Base-by-base conservation (phyloP, 495 filamentous ascomycete species). In the Talaromyces nanjingensis region DNA sequence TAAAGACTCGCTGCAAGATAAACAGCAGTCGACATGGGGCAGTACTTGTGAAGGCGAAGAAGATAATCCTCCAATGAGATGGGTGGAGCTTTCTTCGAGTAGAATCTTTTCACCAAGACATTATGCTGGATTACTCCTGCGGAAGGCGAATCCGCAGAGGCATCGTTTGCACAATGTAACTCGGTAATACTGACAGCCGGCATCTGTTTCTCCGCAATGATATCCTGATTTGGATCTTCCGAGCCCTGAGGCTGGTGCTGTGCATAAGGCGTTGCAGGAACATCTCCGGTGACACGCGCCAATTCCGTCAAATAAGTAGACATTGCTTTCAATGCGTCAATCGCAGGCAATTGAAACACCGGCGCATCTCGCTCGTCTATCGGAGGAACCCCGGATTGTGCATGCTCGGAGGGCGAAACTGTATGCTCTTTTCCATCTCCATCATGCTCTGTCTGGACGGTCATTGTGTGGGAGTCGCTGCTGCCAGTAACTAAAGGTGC, bases 1-100 rank as follows among this genome's bases (percentile, higher is more conserved):
- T 98, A 98, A n/a, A 88, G 76, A 54, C 91, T 91, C 2, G 94
- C 87, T 2, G 94, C 92, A n/a, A 98, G 86, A 68, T 94, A 96
- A 34, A 97, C 96, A 16, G 87, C 93, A 2, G 94, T 93, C n/a
- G 92, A 96, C 86, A 97, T 89, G 22, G 96, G 93, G 67, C 94
- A 98, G 72, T 87, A 98, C 42, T 80, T 82, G 72, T 98, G 93
- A 57, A 98, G 84, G 53, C 94, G 90, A 65, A 86, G 75, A 20
- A 97, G 81, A 72, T 98, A 98, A 56, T 96, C 89, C 67, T 89
- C 86, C 54, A 98, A 77, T 9, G 88, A 78, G 60, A 98, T 91
- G 2, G 86, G 83, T 9, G 94, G 94, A 1, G 89, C 85, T 39
- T 86, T 83, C 70, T 94, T 96, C 24, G 90, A 93, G 73, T 93